A percentile compares a stretch with the other conserved stretches of the same genome.
These are phyloP conservation scores for Cladosporium colombiae DNA, from an alignment of 2,329 filamentous ascomycete species.

Conservation along the genomic window DNA sequence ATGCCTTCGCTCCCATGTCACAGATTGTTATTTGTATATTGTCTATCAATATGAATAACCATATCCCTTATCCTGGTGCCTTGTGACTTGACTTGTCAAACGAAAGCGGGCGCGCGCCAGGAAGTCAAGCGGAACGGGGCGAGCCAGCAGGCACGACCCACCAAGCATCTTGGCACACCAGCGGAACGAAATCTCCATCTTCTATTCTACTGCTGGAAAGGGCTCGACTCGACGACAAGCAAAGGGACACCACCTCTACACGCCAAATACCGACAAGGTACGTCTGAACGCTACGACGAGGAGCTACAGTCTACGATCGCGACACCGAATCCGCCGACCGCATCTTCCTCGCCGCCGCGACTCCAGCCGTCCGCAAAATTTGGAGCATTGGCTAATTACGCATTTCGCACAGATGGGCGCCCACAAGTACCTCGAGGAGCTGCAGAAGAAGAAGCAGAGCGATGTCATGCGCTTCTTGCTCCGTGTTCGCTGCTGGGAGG, in stretches of 20 bases:
- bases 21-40: background rate
- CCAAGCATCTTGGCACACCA: background rate
- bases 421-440: slow-evolving; percentile 99
- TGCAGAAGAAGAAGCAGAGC: slow-evolving; percentile 99
- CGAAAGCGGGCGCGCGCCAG: background rate
- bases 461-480: slow-evolving; percentile 99
- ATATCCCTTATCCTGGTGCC: background rate
- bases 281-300: slow-evolving; percentile 18
- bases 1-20: background rate
- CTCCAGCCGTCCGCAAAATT: background rate
- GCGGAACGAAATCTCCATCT: background rate
- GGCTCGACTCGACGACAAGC: slow-evolving; percentile 14
- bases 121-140: background rate
- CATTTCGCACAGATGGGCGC: slow-evolving; percentile 79
- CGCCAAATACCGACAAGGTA: slow-evolving; percentile 33
- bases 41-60: background rate
- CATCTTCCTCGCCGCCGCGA: slow-evolving; percentile 9
- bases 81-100: background rate
- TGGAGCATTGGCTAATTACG: slow-evolving; percentile 26
- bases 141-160: background rate
- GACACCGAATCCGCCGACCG: slow-evolving; percentile 11
- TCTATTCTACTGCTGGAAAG: slow-evolving; percentile 3
- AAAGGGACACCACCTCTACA: slow-evolving; percentile 22
- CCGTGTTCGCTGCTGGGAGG: slow-evolving; percentile 99
- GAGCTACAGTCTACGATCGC: slow-evolving; percentile 9